Conservation (phyloP, 352 stramenopile species). For the Phytophthora aleatoria region DNA sequence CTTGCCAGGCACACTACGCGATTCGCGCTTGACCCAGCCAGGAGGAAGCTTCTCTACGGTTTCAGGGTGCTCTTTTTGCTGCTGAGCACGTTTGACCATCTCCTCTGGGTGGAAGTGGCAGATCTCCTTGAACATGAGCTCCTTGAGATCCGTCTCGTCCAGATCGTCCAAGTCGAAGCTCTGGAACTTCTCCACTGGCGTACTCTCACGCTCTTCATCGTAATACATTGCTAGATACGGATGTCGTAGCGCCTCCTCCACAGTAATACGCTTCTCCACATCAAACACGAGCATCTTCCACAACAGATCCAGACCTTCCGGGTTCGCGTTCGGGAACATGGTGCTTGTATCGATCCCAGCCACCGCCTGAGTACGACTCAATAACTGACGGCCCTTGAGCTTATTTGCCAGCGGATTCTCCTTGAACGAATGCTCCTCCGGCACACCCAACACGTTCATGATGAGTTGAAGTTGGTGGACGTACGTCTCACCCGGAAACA, state of each 20-base stretch:
- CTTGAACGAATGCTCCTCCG: constrained; percentile 89
- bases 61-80: constrained; percentile 76
- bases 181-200: constrained; percentile 76
- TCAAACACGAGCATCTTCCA: constrained; percentile 93
- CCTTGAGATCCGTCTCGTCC: constrained; percentile 84
- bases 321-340: constrained; percentile 89
- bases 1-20: constrained; percentile 82
- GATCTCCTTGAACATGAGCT: constrained; percentile 93
- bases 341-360: constrained; percentile 81
- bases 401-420: constrained; percentile 90
- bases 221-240: constrained; percentile 95
- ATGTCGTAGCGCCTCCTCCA: constrained; percentile 95
- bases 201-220: constrained; percentile 72
- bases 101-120: constrained; percentile 89
- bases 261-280: constrained; percentile 95
- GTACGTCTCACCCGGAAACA: constrained; percentile 88
- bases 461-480: constrained; percentile 90
- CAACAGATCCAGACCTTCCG: constrained; percentile 78
- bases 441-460: constrained; percentile 89
- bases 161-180: constrained; percentile 88
- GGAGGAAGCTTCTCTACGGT: constrained; percentile 72
- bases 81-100: constrained; percentile 87
- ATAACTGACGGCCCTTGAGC: constrained; percentile 81
- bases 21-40: constrained; percentile 88
- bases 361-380: constrained; percentile 82